Evolutionary conservation across 2,329 filamentous ascomycete species (phyloP), one percentile per base, ranked within the genome.

Genomic region (Pestalotiopsis sp.): DNA sequence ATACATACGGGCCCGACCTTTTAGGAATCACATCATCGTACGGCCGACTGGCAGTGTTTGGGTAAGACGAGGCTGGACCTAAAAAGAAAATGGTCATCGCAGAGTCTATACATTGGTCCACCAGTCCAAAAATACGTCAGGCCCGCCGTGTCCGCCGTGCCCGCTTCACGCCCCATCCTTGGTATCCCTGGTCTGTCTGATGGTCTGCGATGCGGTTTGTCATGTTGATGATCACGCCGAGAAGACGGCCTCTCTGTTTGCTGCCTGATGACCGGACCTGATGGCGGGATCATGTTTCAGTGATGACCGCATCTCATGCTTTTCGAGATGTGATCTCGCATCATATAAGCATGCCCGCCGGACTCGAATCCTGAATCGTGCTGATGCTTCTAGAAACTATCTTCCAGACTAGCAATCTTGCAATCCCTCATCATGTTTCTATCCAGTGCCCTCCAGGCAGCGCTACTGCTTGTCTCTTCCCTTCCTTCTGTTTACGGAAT

Each of bases 401-500:
- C 31, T 38, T 61, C 14, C 13, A 39, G n/a, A 61, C 14, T 38
- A 36, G 36, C 31, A 17, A 39, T 36, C 13, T 61, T 5, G 20
- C 17, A 61, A 61, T n/a, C 31, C 12, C 17, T 61, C 25, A 39
- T 36, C 25, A 65, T 65, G 63, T 31, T 65, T 39, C 7, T 39
- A 25, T 17, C 56, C 14, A 36, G 20, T 23, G 14, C n/a, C 39
- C 17, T 56, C 7, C n/a, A 57, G 31, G 49, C 56, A 49, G 65
- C 65, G 27, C 38, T 67, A 27, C 52, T 67, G 56, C 57, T 67
- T n/a, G 27, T 59, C 13, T 49, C 65, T 36, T 66, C 11, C 45
- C 65, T 67, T 12, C 65, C 65, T 39, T 67, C 39, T 25, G 27
- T 52, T 36, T 49, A 20, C 23, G 20, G 65, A 20, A 25, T 56